Evolutionary conservation across 768 basidiomycete species (phyloP).

Genomic region (Pleurotus cornucopiae): DNA sequence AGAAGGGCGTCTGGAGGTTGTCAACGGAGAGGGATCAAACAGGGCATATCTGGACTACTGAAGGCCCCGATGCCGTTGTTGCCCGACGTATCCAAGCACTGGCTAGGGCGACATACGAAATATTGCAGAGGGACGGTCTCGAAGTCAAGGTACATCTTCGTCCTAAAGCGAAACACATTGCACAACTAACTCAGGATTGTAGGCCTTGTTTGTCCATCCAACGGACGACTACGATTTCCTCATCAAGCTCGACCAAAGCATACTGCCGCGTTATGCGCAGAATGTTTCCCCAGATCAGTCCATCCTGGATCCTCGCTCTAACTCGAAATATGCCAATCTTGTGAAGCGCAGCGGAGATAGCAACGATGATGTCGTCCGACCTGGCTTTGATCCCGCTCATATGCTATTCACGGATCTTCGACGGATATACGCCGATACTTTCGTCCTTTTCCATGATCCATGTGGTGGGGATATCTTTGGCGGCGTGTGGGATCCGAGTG

Average conservation of each 20-base stretch:
- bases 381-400: slow-evolving; percentile 80
- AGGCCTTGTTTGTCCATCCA: slow-evolving; percentile 87
- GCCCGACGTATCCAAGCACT: slow-evolving; percentile 70
- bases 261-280: slow-evolving; percentile 73
- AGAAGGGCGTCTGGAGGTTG: slow-evolving; percentile 68
- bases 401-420: slow-evolving; percentile 61
- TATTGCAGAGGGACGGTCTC: slow-evolving; percentile 44
- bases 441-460: slow-evolving; percentile 81
- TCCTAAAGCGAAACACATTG: not conserved
- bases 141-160: slow-evolving; percentile 52
- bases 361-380: slow-evolving; percentile 28
- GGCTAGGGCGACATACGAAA: slow-evolving; percentile 70
- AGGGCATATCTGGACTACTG: slow-evolving; percentile 74
- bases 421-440: slow-evolving; percentile 70
- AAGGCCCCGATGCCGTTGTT: slow-evolving; percentile 63
- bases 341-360: slow-evolving; percentile 20
- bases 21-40: slow-evolving; percentile 71
- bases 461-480: slow-evolving; percentile 79
- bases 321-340: slow-evolving; percentile 44
- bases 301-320: slow-evolving; percentile 24
- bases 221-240: slow-evolving; percentile 83
- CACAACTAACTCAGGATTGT: not conserved
- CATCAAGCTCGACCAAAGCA: slow-evolving; percentile 62
- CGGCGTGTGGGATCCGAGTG: slow-evolving; percentile 79
- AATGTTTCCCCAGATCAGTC: slow-evolving; percentile 47